Conservation (phyloP, 2,329 filamentous ascomycete genomes). For the Fusarium sp. region DNA sequence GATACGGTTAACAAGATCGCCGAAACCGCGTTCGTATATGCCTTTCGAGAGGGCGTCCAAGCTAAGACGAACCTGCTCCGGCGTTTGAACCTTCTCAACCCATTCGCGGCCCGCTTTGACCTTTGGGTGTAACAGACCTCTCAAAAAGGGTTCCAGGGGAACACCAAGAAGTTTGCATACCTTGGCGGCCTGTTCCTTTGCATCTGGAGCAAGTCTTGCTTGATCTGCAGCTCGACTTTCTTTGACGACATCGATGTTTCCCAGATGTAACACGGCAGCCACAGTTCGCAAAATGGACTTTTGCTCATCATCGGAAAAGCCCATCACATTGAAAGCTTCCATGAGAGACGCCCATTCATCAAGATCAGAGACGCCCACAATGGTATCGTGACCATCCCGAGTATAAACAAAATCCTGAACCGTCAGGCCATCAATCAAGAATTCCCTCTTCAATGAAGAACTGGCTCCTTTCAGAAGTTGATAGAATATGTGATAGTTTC, state of each 20-base stretch:
- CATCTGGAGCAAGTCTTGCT: constrained; percentile 81
- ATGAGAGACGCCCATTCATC: constrained; percentile 92
- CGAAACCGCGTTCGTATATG: constrained; percentile 96
- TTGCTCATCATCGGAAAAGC: constrained; percentile 88
- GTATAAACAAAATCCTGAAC: constrained; percentile 94
- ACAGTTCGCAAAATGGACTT: constrained; percentile 84
- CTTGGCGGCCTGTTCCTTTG: constrained; percentile 77
- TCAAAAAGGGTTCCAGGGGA: constrained; percentile 83
- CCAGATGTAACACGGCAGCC: constrained; percentile 90
- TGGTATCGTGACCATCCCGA: constrained; percentile 88
- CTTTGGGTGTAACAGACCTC: constrained; percentile 88
- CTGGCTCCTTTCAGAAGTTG: constrained; percentile 91
- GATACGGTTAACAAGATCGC: constrained; percentile 90
- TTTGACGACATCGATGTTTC: constrained; percentile 89
- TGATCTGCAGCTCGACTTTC: constrained; percentile 93
- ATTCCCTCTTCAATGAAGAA: constrained; percentile 75
- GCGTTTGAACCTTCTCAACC: constrained; percentile 98
- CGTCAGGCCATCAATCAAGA: constrained; percentile 78
- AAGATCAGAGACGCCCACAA: constrained; percentile 86
- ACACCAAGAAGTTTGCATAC: constrained; percentile 90
- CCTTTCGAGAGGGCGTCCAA: constrained; percentile 95
- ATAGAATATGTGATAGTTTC: constrained; percentile 98
- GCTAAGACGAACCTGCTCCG: constrained; percentile 90
- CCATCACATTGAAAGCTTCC: constrained; percentile 95
- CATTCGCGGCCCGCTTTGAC: constrained; percentile 97